Evolutionary conservation across 257 asterid species (phyloP).

Genomic region (Gynochthodes officinalis): DNA sequence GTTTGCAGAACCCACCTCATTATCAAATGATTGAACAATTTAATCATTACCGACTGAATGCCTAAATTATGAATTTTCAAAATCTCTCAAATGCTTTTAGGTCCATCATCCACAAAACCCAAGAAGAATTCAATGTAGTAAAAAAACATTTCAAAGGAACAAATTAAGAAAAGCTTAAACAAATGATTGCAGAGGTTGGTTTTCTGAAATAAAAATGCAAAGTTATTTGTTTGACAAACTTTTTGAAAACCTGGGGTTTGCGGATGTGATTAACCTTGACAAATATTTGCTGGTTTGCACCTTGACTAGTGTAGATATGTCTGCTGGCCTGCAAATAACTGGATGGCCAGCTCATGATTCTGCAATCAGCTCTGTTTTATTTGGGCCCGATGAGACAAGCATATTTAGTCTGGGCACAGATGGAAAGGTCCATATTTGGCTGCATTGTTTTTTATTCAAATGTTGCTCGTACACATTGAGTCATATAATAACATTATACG

Average conservation of each 20-base stretch:
- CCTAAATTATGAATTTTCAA: background rate
- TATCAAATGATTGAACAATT: background rate
- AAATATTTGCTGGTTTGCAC: constrained; percentile 1
- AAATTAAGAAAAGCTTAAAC: background rate
- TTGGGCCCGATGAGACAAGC: constrained; percentile 96
- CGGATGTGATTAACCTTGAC: background rate
- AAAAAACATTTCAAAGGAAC: background rate
- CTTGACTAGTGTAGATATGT: constrained; percentile 78
- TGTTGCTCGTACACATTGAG: constrained; percentile 14
- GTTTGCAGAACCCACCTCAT: background rate
- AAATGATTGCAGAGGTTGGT: no score
- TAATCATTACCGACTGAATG: background rate
- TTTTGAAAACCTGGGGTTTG: background rate
- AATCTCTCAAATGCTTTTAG: background rate
- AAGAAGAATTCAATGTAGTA: background rate
- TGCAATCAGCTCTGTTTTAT: constrained; percentile 81
- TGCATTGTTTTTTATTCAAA: constrained; percentile 20
- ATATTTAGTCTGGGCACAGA: constrained; percentile 88
- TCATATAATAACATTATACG: background rate
- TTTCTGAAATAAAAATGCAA: background rate
- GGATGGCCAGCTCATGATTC: constrained; percentile 99
- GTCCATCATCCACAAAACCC: background rate
- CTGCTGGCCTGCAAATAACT: constrained; percentile 92
- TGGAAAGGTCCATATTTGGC: constrained; percentile 69
- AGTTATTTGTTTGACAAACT: background rate